Conservation (phyloP, 2,329 filamentous ascomycete species). For the Fusarium nisikadoi region DNA sequence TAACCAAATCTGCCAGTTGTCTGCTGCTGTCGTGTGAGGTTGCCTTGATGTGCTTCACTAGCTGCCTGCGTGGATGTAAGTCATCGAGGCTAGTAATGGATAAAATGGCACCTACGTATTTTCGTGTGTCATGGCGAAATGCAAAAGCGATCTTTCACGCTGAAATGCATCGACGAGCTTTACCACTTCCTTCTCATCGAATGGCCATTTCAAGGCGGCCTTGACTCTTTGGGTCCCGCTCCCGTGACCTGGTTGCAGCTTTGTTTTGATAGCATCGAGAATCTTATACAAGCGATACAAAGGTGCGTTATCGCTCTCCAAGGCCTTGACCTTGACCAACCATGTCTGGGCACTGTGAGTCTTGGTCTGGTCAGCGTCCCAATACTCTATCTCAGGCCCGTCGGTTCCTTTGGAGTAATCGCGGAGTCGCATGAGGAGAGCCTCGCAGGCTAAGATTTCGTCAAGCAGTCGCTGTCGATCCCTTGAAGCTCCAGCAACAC, state of each 20-base stretch:
- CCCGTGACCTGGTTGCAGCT: constrained; percentile 13
- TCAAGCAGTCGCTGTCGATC: constrained; percentile 29
- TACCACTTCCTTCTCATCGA: constrained; percentile 31
- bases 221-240: neutral
- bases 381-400: neutral
- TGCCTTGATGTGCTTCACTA: neutral
- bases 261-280: constrained; percentile 18
- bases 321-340: constrained; percentile 32
- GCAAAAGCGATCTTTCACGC: neutral
- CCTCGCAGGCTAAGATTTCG: constrained; percentile 31
- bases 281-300: constrained; percentile 15
- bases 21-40: neutral
- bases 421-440: constrained; percentile 4
- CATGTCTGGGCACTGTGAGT: constrained; percentile 5
- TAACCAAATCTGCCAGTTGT: neutral
- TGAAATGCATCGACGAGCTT: neutral
- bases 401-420: neutral
- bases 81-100: rapidly evolving
- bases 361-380: neutral
- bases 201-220: neutral
- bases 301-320: constrained; percentile 34
- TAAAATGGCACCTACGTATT: neutral
- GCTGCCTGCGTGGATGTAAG: neutral
- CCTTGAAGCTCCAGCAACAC: constrained; percentile 20
- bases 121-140: neutral